Evolutionary conservation across 2,329 filamentous ascomycete species (phyloP).

Genomic region (Emydomyces testavorans): DNA sequence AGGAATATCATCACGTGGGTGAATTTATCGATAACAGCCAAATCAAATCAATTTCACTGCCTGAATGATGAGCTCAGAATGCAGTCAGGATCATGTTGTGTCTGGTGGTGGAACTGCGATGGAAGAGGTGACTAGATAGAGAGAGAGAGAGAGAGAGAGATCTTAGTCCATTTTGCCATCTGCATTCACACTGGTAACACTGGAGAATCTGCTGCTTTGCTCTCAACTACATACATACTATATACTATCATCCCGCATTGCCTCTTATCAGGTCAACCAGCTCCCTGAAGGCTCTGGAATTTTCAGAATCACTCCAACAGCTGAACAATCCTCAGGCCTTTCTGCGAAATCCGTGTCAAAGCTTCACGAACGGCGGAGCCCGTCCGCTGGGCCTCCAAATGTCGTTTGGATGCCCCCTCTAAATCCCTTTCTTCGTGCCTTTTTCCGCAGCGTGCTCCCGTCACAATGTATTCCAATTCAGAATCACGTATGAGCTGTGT

Average conservation of each 20-base stretch:
- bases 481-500: constrained; percentile 53
- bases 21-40: not conserved
- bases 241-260: no score
- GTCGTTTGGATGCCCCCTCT: constrained; percentile 81
- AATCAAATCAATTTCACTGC: not conserved
- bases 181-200: no score
- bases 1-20: constrained; percentile 1
- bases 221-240: no score
- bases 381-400: constrained; percentile 30
- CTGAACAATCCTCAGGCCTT: not conserved
- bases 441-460: constrained; percentile 91
- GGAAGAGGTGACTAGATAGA: no score
- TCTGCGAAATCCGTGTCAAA: not conserved
- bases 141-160: no score
- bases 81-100: no score
- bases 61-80: no score
- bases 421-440: constrained; percentile 96
- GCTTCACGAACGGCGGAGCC: constrained; percentile 19
- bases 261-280: not conserved
- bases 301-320: not conserved
- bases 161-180: no score
- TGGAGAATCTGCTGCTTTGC: no score
- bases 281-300: not conserved
- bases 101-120: no score
- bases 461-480: constrained; percentile 83